These are phyloP conservation scores for Triangularia verruculosa DNA, from an alignment of 2,329 filamentous ascomycete genomes.

Conservation along the genomic window DNA sequence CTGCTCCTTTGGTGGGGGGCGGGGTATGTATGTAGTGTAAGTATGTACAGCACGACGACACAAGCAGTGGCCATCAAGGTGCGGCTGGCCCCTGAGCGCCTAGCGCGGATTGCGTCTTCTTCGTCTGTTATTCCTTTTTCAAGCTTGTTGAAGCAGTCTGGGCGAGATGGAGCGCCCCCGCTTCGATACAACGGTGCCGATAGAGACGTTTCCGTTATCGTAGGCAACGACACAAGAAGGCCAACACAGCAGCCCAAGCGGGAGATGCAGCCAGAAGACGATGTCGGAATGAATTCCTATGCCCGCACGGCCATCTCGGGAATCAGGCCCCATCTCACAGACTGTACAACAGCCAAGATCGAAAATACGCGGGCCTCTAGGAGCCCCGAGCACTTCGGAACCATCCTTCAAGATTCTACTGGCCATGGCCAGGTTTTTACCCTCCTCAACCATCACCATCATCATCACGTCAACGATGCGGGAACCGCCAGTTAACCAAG, in stretches of 20 bases:
- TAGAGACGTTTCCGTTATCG: background rate
- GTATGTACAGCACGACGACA: background rate
- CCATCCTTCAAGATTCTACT: background rate
- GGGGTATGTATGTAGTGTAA: background rate
- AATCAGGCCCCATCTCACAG: background rate
- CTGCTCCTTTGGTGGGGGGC: background rate
- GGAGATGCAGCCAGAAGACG: background rate
- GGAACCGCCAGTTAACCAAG: background rate
- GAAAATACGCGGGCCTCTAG: background rate
- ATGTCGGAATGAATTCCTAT: background rate
- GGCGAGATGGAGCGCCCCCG: background rate
- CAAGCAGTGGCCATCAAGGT: background rate
- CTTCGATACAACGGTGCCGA: background rate
- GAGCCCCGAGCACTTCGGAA: background rate
- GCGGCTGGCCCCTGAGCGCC: background rate
- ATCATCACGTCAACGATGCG: background rate
- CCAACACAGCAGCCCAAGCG: background rate
- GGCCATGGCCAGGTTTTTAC: background rate
- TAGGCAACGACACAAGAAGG: background rate
- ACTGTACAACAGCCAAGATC: background rate
- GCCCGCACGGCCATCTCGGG: background rate
- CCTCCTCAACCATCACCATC: background rate
- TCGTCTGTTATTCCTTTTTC: background rate
- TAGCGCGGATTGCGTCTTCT: conserved; percentile 4
- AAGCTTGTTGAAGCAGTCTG: background rate